phyloP scores from a whole-genome alignment of 75 land plant species.

The Pseudotsuga menziesii region DNA sequence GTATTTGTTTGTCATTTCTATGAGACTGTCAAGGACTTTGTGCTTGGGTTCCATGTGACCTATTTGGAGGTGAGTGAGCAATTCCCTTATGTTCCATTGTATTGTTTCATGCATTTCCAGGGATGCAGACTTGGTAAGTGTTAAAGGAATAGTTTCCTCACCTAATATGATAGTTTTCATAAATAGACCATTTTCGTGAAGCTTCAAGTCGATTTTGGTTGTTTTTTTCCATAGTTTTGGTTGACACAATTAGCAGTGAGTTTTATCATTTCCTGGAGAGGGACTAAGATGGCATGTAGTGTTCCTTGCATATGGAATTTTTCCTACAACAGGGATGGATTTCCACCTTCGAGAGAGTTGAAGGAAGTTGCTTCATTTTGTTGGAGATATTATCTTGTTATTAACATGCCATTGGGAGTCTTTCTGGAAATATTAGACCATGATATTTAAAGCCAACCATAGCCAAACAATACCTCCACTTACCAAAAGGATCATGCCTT shows the following conservation, averaged over 20 bases:
- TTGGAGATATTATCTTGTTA: too few relatives aligned
- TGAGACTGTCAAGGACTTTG: constrained; percentile 47
- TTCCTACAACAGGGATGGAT: too few relatives aligned
- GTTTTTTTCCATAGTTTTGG: constrained; percentile 55
- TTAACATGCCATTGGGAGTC: background rate
- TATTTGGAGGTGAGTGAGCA: constrained; percentile 71
- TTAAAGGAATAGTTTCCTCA: too few relatives aligned
- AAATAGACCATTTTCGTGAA: background rate
- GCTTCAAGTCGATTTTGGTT: constrained; percentile 56
- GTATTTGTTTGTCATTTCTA: constrained; percentile 53
- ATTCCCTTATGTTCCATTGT: constrained; percentile 39
- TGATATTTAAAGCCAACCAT: constrained; percentile 69
- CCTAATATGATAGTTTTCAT: too few relatives aligned
- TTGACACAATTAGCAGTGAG: constrained; percentile 44
- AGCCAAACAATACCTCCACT: constrained; percentile 64
- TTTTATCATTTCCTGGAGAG: background rate
- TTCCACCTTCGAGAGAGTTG: constrained; percentile 16
- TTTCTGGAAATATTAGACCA: too few relatives aligned
- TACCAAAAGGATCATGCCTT: constrained; percentile 76
- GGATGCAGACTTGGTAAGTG: too few relatives aligned
- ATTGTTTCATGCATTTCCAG: background rate
- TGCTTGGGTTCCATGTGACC: constrained; percentile 67
- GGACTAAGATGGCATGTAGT: constrained; percentile 21
- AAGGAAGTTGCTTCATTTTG: too few relatives aligned
- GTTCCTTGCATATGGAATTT: constrained; percentile 37